phyloP scores from a whole-genome alignment of 768 basidiomycete genomes.

The Pleurotus cornucopiae region DNA sequence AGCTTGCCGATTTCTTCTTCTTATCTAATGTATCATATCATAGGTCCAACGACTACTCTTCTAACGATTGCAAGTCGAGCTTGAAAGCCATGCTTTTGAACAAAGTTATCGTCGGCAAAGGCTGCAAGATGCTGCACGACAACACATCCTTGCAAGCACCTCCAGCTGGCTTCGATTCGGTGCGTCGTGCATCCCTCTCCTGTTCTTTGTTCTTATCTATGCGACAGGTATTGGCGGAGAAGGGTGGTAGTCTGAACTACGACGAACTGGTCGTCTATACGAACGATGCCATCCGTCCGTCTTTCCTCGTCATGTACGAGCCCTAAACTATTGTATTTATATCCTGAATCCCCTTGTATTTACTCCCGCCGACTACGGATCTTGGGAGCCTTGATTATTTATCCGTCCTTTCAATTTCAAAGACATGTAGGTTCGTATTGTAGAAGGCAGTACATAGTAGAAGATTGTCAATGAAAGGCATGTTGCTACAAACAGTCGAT shows the following conservation, averaged over 20 bases:
- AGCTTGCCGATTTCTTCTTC: background rate
- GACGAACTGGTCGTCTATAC: conserved; percentile 69
- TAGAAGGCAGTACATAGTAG: too few species aligned
- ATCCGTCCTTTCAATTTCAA: background rate
- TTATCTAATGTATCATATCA: background rate
- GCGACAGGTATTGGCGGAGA: conserved; percentile 60
- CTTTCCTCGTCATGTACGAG: conserved; percentile 69
- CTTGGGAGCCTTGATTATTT: background rate
- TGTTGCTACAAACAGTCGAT: background rate
- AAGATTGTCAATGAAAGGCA: background rate
- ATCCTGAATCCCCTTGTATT: background rate
- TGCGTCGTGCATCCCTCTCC: conserved; percentile 26
- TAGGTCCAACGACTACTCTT: conserved; percentile 69
- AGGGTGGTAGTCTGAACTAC: conserved; percentile 62
- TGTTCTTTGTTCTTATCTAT: background rate
- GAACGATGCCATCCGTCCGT: conserved; percentile 69
- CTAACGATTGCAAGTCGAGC: conserved; percentile 48
- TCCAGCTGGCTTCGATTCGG: conserved; percentile 64
- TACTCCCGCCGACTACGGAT: background rate
- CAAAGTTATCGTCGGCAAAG: conserved; percentile 70
- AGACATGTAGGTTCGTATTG: too few species aligned
- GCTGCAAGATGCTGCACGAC: conserved; percentile 60
- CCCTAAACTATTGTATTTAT: conserved; percentile 21
- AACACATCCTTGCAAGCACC: conserved; percentile 50
- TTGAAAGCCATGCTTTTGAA: conserved; percentile 68